Evolutionary conservation across 345 rosid species (phyloP), one percentile per base, ranked within the genome.

Genomic region (Turnera subulata): DNA sequence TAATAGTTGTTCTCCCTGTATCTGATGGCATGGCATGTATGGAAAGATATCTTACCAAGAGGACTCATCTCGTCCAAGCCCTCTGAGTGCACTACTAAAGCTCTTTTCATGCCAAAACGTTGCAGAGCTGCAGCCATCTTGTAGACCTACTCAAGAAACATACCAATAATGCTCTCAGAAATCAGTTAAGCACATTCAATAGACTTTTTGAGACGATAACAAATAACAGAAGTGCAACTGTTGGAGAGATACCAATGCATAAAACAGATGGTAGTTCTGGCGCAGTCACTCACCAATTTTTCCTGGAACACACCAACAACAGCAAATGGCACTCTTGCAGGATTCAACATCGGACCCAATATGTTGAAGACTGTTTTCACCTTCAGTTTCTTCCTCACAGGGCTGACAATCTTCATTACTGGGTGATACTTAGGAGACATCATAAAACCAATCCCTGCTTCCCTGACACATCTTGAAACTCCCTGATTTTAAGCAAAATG

Each of bases 1-100:
- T 29, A 44, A 17, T 17, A 16, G 16, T 44, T 17, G n/a, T n/a
- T n/a, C n/a, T n/a, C n/a, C n/a, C n/a, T n/a, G n/a, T n/a, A n/a
- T n/a, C n/a, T n/a, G n/a, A 8, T n/a, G 43, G 9, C 12, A 19
- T 50, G 42, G 47, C 18, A 24, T 18, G 16, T 47, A 46, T 7
- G 45, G 16, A 42, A 51, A 64, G 32, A 19, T 52, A 61, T 53
- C 76, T 66, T 73, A 85, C 99, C 95, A 0, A 88, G 82, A 23
- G 99, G 95, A 72, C 96, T 94, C 73, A 94, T 94, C 79, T 94
- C 99, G 65, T 90, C 99, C 52, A 94, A 71, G 58, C 99, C 99
- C 67, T 78, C 89, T 15, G 96, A 94, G 73, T 90, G 99, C 60
- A 88, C 97, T 64, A 94, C 96, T 29, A 94, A 69, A 6, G 96